Conservation (phyloP, 352 stramenopile species). For the Phytophthora sp. region DNA sequence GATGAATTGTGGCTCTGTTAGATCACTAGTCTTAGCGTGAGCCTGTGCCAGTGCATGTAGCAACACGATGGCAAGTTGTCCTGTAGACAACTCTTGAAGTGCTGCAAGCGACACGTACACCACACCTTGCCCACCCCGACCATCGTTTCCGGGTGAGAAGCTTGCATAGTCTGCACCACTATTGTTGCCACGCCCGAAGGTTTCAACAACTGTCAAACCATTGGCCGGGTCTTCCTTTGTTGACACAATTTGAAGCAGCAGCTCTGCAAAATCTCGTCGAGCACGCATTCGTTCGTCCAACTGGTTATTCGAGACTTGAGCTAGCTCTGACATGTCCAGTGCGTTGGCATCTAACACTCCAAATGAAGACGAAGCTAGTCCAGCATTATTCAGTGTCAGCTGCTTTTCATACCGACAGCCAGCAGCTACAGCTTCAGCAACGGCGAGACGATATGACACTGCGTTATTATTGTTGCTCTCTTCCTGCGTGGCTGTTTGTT, state of each 20-base stretch:
- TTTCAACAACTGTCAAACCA: constrained; percentile 6
- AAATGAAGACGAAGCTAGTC: constrained; percentile 9
- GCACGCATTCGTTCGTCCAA: constrained; percentile 36
- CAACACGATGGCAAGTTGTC: constrained; percentile 59
- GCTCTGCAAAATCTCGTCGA: constrained; percentile 36
- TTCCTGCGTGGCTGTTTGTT: neutral
- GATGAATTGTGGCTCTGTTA: constrained; percentile 59
- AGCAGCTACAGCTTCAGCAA: constrained; percentile 26
- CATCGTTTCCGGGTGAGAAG: neutral
- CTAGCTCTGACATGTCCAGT: constrained; percentile 1
- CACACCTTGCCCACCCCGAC: constrained; percentile 1
- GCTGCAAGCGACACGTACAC: constrained; percentile 42
- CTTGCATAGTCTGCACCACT: constrained; percentile 14
- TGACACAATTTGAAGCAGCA: constrained; percentile 33
- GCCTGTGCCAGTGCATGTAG: constrained; percentile 59
- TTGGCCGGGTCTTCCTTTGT: constrained; percentile 1
- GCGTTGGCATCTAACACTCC: constrained; percentile 18
- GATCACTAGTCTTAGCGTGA: constrained; percentile 35
- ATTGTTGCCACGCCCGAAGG: constrained; percentile 13
- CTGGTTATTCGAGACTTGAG: constrained; percentile 6
- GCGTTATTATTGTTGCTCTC: neutral
- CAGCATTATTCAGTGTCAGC: neutral
- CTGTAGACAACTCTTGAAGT: constrained; percentile 47
- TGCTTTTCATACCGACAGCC: constrained; percentile 28
- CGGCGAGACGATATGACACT: constrained; percentile 19